phyloP scores from a whole-genome alignment of 2,329 filamentous ascomycete genomes.

The Gyromitra esculenta region DNA sequence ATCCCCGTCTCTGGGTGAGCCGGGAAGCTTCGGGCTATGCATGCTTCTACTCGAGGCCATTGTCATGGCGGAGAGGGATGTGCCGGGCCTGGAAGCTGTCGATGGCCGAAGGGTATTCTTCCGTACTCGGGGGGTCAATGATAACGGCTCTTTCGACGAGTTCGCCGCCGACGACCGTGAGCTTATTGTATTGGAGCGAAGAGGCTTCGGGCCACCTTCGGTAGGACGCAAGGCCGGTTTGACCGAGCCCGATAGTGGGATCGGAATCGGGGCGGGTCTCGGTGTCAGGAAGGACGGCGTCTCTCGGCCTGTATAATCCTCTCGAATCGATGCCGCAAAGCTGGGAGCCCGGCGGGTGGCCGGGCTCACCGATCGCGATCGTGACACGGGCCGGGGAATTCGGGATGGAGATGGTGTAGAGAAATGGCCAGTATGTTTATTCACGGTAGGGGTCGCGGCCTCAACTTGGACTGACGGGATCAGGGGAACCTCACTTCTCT shows the following conservation, averaged over 20 bases:
- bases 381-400: constrained; percentile 28
- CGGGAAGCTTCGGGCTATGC: constrained; percentile 26
- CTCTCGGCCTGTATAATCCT: constrained; percentile 40
- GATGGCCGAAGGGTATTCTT: constrained; percentile 32
- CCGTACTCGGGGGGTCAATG: constrained; percentile 26
- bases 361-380: constrained; percentile 44
- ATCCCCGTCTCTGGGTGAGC: constrained; percentile 19
- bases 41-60: constrained; percentile 25
- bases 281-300: constrained; percentile 48
- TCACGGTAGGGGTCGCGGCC: constrained; percentile 35
- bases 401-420: constrained; percentile 24
- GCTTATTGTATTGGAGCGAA: constrained; percentile 42
- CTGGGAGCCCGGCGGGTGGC: constrained; percentile 43
- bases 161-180: constrained; percentile 39
- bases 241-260: constrained; percentile 26
- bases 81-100: constrained; percentile 35
- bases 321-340: constrained; percentile 26
- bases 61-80: constrained; percentile 39
- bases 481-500: constrained; percentile 17
- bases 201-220: constrained; percentile 35
- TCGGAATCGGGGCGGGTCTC: constrained; percentile 48
- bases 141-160: constrained; percentile 29
- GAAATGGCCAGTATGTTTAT: constrained; percentile 31
- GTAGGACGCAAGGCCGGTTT: constrained; percentile 34
- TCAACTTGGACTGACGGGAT: constrained; percentile 43